These are phyloP conservation scores for Fomitopsis palustris DNA, from an alignment of 1,284 basidiomycete genomes.

Conservation along the genomic window DNA sequence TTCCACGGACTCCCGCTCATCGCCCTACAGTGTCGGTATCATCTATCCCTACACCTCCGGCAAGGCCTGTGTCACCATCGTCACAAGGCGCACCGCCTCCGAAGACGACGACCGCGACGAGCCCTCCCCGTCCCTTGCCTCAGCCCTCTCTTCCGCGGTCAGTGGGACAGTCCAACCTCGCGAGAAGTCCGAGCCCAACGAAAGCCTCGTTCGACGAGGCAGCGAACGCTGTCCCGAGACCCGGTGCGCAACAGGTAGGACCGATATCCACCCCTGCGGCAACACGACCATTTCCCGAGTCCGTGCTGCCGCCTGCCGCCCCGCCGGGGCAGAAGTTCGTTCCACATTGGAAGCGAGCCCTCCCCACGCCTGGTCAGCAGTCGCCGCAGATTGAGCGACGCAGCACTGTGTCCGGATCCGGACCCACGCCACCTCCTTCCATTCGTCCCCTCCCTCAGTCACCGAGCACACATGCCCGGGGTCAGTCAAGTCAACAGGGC, in stretches of 20 bases:
- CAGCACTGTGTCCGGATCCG: conserved; percentile 4
- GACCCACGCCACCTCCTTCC: background rate
- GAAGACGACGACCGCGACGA: conserved; percentile 6
- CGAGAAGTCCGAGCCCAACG: conserved; percentile 18
- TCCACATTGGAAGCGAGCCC: conserved; percentile 27
- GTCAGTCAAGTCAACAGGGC: background rate
- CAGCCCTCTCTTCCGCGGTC: conserved; percentile 18
- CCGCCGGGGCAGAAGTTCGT: conserved; percentile 26
- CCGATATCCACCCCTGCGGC: background rate
- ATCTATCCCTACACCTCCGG: conserved; percentile 3
- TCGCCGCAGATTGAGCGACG: conserved; percentile 1
- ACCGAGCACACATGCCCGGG: conserved; percentile 6
- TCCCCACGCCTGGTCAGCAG: conserved; percentile 19
- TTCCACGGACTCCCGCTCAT: conserved; percentile 10
- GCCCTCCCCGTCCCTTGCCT: conserved; percentile 22
- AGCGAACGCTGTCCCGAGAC: background rate
- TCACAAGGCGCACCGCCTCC: conserved; percentile 6
- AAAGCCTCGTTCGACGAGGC: conserved; percentile 7
- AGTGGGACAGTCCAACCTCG: conserved; percentile 17
- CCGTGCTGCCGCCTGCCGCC: conserved; percentile 6
- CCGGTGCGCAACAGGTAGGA: background rate
- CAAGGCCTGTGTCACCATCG: background rate
- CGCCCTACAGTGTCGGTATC: conserved; percentile 17
- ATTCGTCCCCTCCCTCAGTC: conserved; percentile 12
- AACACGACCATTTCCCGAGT: background rate